Evolutionary conservation across 371 early-diverging fungal genomes (phyloP), one percentile per base, ranked within the genome.

Genomic region (Mortierella sp.): DNA sequence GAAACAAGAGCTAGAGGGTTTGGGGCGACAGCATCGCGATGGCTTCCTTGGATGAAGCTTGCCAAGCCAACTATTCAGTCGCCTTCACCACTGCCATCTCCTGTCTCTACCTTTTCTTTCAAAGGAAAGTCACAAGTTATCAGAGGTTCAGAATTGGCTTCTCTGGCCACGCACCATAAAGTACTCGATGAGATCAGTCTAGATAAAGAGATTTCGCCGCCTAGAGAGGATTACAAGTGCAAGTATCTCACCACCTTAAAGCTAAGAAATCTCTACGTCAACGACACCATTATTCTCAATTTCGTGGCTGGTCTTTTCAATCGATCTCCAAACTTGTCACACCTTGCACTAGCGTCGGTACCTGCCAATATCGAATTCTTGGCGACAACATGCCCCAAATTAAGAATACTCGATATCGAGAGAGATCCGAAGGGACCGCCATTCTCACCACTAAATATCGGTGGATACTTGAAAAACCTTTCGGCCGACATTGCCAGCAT

Each of bases 341-440:
- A 54, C 22, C 56, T 75, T 0, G 19, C 54, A 1, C 45, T 75
- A 0, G 45, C 29, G 17, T 12, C 29, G 6, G 32, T 61, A 8
- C 54, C 51, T 3, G 55, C 61, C 15, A 5, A 57, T 7, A n/a
- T 74, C 12, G 43, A 59, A 0, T 0, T 13, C 40, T 28, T 75
- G 53, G 64, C 60, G 10, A 51, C 45, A 13, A 22, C 64, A 0
- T 75, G 75, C 26, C 69, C 68, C 1, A 51, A 75, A n/a, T 54
- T 75, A 17, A 28, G 42, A 31, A 37, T 40, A 2, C n/a, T 69
- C 29, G 35, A 60, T 0, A 42, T 75, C 8, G 65, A 64, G 22
- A 45, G 51, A 22, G n/a, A 17, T 22, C 40, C 22, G 26, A 15
- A 43, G 6, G 9, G 4, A 9, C 35, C 22, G 3, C 8, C 47